Evolutionary conservation across 2,329 filamentous ascomycete species (phyloP).

Genomic region (Aspergillus sp.): DNA sequence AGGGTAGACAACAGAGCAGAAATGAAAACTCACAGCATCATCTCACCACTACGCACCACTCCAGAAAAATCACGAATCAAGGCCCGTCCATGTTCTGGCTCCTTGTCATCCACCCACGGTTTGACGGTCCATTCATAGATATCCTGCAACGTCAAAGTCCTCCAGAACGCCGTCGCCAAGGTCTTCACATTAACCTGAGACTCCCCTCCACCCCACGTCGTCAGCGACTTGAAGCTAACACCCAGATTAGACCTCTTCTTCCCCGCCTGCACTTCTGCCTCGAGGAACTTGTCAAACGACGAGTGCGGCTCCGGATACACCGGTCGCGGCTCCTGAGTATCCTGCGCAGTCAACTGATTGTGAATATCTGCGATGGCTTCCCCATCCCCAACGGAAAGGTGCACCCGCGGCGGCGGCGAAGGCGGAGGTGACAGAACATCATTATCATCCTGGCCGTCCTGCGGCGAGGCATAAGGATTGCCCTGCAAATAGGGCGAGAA

Average conservation of each 20-base stretch:
- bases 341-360: slow-evolving; percentile 21
- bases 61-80: slow-evolving; percentile 60
- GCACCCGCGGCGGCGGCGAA: slow-evolving; percentile 16
- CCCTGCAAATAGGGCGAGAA: slow-evolving; percentile 17
- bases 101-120: slow-evolving; percentile 38
- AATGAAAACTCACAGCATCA: slow-evolving; percentile 48
- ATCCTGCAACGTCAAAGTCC: slow-evolving; percentile 70
- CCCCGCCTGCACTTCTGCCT: slow-evolving; percentile 59
- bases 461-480: slow-evolving; percentile 13
- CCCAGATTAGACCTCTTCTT: slow-evolving; percentile 64
- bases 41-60: slow-evolving; percentile 58
- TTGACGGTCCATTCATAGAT: slow-evolving; percentile 49
- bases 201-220: slow-evolving; percentile 60
- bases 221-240: slow-evolving; percentile 65
- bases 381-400: slow-evolving; percentile 23
- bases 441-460: slow-evolving; percentile 9
- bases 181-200: slow-evolving; percentile 60
- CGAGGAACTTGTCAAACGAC: slow-evolving; percentile 60
- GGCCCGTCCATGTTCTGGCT: slow-evolving; percentile 41
- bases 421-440: slow-evolving; percentile 2
- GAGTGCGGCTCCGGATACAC: slow-evolving; percentile 46
- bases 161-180: slow-evolving; percentile 61
- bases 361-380: slow-evolving; percentile 26
- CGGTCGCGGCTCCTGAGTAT: slow-evolving; percentile 1
- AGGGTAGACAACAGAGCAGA: not conserved